Base-by-base conservation (phyloP, 768 basidiomycete species). In the Psilocybe tampanensis region DNA sequence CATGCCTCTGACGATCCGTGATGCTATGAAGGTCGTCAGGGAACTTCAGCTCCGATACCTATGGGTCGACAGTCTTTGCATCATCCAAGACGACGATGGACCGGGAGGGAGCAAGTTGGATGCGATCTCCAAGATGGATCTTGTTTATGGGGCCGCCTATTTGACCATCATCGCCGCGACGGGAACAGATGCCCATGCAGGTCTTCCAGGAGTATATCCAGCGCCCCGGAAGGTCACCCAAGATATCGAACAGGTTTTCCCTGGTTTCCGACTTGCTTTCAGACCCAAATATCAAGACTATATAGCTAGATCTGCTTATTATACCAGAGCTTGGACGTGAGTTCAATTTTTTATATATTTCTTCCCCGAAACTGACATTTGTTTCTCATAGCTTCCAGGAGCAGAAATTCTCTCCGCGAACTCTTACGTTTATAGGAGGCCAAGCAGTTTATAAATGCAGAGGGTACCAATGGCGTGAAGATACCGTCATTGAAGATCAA, bases 311-410 rank as follows among this genome's bases (percentile, higher is more conserved):
- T 39, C 36, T 36, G 26, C 32, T 1, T 48, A 56, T 32, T 39
- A 23, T 26, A 56, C 47, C 22, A 18, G 55, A 19, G 55, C 36
- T 24, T 60, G 59, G 59, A 60, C 50, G 59, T 60, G 41, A 42
- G 59, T 48, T 23, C 17, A 45, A 26, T 15, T 8, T 26, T 24
- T 26, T 1, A 9, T 17, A n/a, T 19, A n/a, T 13, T 15, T 15
- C 8, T 22, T 4, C 22, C 13, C 21, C 8, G 1, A 24, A 42
- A 3, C 24, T 34, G 1, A 32, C 33, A 36, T 8, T n/a, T 44
- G 8, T 8, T n/a, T 24, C n/a, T 2, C n/a, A 44, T 29, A 60
- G 59, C 13, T 60, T 22, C 34, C 59, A 60, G 47, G 59, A 60
- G 47, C 44, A 34, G 21, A 18, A 17, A 21, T 52, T 60, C 9